These are phyloP conservation scores for Sistotremastrum suecicum DNA, from an alignment of 768 basidiomycete species.

Conservation along the genomic window DNA sequence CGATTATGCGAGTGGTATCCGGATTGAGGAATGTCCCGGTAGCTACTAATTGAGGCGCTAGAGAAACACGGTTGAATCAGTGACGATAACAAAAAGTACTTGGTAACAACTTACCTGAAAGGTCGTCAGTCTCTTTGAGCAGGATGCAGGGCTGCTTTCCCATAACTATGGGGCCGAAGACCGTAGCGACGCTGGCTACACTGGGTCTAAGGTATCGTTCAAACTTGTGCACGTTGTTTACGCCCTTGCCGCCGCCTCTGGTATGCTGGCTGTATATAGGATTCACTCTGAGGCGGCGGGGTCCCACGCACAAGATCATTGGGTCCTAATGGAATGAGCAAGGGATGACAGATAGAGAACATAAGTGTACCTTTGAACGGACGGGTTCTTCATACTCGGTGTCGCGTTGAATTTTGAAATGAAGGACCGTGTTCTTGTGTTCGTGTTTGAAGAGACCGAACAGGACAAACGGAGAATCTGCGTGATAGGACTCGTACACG, in stretches of 20 bases:
- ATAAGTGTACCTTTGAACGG: conserved; percentile 62
- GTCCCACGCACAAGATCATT: conserved; percentile 77
- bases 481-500: conserved; percentile 23
- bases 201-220: conserved; percentile 84
- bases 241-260: conserved; percentile 76
- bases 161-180: conserved; percentile 80
- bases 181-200: conserved; percentile 66
- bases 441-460: conserved; percentile 88
- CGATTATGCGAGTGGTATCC: conserved; percentile 81
- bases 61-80: background rate
- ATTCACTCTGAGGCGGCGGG: conserved; percentile 68
- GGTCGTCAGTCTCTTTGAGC: conserved; percentile 52
- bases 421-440: conserved; percentile 85
- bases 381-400: conserved; percentile 87
- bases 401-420: conserved; percentile 88
- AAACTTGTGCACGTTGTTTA: conserved; percentile 96
- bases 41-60: conserved; percentile 76
- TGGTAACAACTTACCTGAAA: conserved; percentile 37
- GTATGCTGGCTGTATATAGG: conserved; percentile 91
- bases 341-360: background rate
- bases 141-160: conserved; percentile 74
- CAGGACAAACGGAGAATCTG: conserved; percentile 39
- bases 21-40: conserved; percentile 79
- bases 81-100: background rate
- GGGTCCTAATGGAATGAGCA: conserved; percentile 46